Percentiles rank a stretch among this genome's conserved stretches.
phyloP scores from a whole-genome alignment of 2,329 filamentous ascomycete genomes.

The Chaetothyriales sp. region DNA sequence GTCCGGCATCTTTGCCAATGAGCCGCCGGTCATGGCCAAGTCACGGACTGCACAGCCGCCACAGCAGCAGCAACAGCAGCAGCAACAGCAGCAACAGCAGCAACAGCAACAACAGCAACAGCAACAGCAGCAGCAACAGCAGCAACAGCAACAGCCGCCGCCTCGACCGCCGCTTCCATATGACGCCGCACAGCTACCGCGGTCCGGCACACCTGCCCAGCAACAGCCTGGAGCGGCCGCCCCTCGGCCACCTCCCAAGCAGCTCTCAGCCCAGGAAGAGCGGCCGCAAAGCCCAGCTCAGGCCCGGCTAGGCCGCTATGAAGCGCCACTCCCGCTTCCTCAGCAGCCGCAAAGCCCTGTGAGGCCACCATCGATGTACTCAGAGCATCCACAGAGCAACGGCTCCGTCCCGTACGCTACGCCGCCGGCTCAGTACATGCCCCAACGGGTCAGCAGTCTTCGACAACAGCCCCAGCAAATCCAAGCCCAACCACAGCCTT shows the following conservation, averaged over 20 bases:
- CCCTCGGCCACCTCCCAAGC: not conserved
- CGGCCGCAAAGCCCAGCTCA: conserved; percentile 2
- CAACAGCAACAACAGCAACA: conserved; percentile 4
- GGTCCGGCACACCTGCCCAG: conserved; percentile 24
- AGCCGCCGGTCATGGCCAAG: conserved; percentile 75
- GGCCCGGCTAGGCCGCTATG: conserved; percentile 12
- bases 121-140: too few species aligned
- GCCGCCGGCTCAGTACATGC: conserved; percentile 19
- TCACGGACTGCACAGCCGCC: conserved; percentile 23
- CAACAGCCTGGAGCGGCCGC: conserved; percentile 21
- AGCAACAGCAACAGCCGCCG: conserved; percentile 34
- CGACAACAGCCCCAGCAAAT: conserved; percentile 11
- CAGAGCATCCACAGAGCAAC: not conserved
- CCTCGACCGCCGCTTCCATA: conserved; percentile 53
- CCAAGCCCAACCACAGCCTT: conserved; percentile 12
- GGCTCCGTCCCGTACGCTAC: not conserved
- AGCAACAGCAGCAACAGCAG: conserved; percentile 24
- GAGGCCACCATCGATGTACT: conserved; percentile 4
- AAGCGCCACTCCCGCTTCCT: conserved; percentile 17
- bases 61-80: conserved; percentile 32
- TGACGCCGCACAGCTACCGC: conserved; percentile 8
- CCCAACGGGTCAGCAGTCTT: conserved; percentile 20
- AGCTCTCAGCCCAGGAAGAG: not conserved
- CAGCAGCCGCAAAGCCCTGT: conserved; percentile 1
- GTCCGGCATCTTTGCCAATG: conserved; percentile 79